Conservation (phyloP, 2,329 filamentous ascomycete species). For the Thielaviopsis populi region DNA sequence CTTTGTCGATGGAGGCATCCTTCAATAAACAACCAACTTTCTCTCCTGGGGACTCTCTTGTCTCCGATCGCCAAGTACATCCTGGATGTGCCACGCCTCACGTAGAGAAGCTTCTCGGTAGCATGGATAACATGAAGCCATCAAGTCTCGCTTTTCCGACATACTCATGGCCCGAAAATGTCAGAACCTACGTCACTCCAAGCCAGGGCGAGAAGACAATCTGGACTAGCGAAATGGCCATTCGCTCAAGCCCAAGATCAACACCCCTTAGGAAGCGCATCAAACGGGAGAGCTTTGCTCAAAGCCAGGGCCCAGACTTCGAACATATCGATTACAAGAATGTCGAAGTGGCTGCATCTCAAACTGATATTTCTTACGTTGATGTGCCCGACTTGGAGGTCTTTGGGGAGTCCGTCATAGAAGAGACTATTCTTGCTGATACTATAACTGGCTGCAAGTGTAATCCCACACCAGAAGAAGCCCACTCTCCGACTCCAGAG, state of each 20-base stretch:
- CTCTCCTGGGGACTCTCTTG: not conserved
- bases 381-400: not conserved
- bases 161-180: not conserved
- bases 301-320: not conserved
- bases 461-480: not conserved
- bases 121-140: not conserved
- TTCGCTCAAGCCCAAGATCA: slow-evolving; percentile 9
- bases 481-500: not conserved
- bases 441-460: not conserved
- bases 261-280: not conserved
- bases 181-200: not conserved
- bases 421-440: slow-evolving; percentile 9
- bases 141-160: slow-evolving; percentile 7
- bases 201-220: not conserved
- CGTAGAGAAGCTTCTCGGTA: no score
- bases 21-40: not conserved
- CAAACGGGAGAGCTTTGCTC: not conserved
- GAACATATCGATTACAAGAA: not conserved
- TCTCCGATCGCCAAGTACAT: not conserved
- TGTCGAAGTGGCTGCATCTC: not conserved
- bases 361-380: not conserved
- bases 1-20: not conserved
- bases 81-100: not conserved
- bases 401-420: slow-evolving; percentile 6
- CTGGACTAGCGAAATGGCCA: slow-evolving; percentile 14